Base-by-base conservation (phyloP, 768 basidiomycete genomes). In the Punctularia strigosozonata region DNA sequence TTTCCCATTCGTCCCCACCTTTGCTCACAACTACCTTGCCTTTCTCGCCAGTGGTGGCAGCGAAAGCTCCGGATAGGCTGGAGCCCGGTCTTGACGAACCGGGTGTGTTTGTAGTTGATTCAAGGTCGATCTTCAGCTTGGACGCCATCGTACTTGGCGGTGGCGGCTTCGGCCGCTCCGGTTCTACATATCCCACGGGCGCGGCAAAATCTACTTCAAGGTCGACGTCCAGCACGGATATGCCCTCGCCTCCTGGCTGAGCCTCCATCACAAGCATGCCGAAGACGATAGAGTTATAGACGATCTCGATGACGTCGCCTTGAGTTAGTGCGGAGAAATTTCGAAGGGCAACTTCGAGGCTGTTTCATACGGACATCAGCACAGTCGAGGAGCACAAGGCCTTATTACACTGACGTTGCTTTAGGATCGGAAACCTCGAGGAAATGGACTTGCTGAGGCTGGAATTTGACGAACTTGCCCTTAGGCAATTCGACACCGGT, bases 201-300 rank as follows among this genome's bases (percentile, higher is more conserved):
- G 91, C 63, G 1, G 86, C 95, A 54, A 98, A 98, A 57, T 99
- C 95, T 40, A 98, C 95, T 60, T 97, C 92, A 1, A 99, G 75
- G 69, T 99, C 95, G 0, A 91, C 97, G 53, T 99, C 91, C 37
- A 95, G 62, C 37, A 97, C 75, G 35, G 66, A 77, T 50, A 99
- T 97, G 6, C 91, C 94, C 41, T 76, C 76, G 15, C 82, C 87
- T 6, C 83, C 85, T 2, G 91, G 90, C 32, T 68, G 72, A 8
- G 82, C 75, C 60, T 98, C 94, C 89, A 98, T 95, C 25, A 99
- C 80, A 31, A 97, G 76, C 33, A 99, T 71, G 37, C 91, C 88
- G 55, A 99, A 98, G 17, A 89, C 73, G 51, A 99, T 89, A 1
- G 80, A 79, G 57, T 98, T 98, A 62, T 99, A 97, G n/a, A 69